Evolutionary conservation across 352 stramenopile species (phyloP), one percentile per base, ranked within the genome.

Genomic region (Phytophthora fragariaefolia): DNA sequence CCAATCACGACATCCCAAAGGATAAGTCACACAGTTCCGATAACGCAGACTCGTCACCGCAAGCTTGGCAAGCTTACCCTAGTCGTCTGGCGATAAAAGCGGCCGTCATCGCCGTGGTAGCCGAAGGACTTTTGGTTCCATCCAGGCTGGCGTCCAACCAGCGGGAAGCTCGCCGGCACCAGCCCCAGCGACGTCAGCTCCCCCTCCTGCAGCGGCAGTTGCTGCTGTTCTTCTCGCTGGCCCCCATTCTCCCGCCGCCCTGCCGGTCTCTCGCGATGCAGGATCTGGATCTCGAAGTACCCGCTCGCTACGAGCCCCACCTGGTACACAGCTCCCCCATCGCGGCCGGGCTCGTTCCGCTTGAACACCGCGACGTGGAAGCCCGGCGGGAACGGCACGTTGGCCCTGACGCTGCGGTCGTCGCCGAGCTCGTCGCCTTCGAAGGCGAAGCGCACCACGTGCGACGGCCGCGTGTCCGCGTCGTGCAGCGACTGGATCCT

Each of bases 261-360:
- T n/a, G 40, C 26, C 7, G 66, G 61, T 15, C 28, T 36, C 32
- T 74, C 55, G 30, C 71, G 68, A 32, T 57, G 58, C 7, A 72
- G 40, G 20, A 95, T 87, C n/a, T 84, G 71, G 50, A 95, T 82
- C 66, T 95, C 85, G 64, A 93, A 95, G 62, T 95, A 95, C 9
- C 79, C 81, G 54, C 85, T 89, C 4, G 74, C 58, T 6, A 80
- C 64, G 7, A 93, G 46, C 12, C 86, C 83, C 28, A 93, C 47
- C 9, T 78, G 50, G 58, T 87, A 91, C 40, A 69, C n/a, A 23
- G 59, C 17, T 18, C 62, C 56, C 13, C 27, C 52, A 27, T 43
- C 24, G 2, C 56, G 23, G 22, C 46, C 47, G 22, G 9, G 1
- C 9, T 58, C 32, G 30, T 48, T 49, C 20, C 70, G 66, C 43